Base-by-base conservation (phyloP, 2,329 filamentous ascomycete genomes). In the Cladophialophora bantiana region DNA sequence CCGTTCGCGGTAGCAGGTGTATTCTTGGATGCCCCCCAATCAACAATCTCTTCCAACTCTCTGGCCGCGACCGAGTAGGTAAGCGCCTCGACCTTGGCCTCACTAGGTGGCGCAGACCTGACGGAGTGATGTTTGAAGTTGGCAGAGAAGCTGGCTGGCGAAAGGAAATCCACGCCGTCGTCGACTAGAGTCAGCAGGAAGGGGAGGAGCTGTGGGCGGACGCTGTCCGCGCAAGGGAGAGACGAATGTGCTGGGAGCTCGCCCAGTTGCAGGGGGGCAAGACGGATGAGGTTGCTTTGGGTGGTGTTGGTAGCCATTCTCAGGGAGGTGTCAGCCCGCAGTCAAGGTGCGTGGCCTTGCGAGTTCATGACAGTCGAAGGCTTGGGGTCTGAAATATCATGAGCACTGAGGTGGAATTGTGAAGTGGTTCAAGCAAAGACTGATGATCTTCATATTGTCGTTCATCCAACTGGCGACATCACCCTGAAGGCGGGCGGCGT, bases 161-260 rank as follows among this genome's bases (percentile, higher is more conserved):
- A 53, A 38, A 71, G 62, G 50, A 74, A 72, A 12, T 71, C 48
- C 20, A 59, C 32, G 40, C 70, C 72, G 54, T 74, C 69, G 59
- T 71, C 65, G 36, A 74, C 67, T 6, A 73, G 50, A 3, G 70
- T 56, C 12, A 62, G 50, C 2, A 72, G 48, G 54, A 74, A 73
- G 18, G 66, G 34, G 6, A 62, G 32, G 34, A 73, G 63, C 12
- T 69, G 66, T 1, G 69, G 70, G 15, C 59, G 64, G 10, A 12
- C 12, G 40, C 15, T 36, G 7, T 62, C 60, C 12, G 66, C 65
- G 35, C 12, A 18, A 9, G 66, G 66, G 7, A 73, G 66, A 15
- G 66, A 65, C 3, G 69, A 56, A 55, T 73, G 72, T 7, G 42
- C 48, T 3, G 72, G 72, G n/a, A 73, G 65, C 18, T 72, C 65